Evolutionary conservation across 2,329 filamentous ascomycete species (phyloP).

Genomic region (Diplodia intermedia): DNA sequence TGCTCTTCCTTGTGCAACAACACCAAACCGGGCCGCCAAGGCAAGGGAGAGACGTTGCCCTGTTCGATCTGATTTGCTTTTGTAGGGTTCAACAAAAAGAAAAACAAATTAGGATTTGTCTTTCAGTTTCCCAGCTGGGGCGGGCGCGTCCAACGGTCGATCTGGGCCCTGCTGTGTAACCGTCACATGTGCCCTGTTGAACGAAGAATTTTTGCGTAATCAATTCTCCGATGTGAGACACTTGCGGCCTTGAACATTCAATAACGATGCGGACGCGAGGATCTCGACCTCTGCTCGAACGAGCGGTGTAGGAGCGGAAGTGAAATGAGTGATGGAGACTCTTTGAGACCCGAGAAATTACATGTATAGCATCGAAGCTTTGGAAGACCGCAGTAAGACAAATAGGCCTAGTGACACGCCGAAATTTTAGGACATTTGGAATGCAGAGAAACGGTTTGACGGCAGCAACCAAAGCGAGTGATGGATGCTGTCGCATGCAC

Average conservation of each 20-base stretch:
- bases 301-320: neutral
- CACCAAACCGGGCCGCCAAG: constrained; percentile 14
- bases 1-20: constrained; percentile 14
- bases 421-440: constrained; percentile 12
- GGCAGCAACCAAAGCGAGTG: constrained; percentile 10
- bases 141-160: neutral
- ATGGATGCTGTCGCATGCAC: constrained; percentile 28
- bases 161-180: constrained; percentile 24
- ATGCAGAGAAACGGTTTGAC: constrained; percentile 6
- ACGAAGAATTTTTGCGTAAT: constrained; percentile 26
- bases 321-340: neutral
- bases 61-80: constrained; percentile 11
- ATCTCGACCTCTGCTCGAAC: neutral
- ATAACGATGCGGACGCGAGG: neutral
- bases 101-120: constrained; percentile 19
- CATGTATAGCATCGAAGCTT: neutral
- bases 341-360: constrained; percentile 10
- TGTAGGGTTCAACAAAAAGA: constrained; percentile 30
- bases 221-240: constrained; percentile 29
- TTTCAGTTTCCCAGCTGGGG: neutral
- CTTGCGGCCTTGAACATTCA: neutral
- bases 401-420: constrained; percentile 12
- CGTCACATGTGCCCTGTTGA: constrained; percentile 24
- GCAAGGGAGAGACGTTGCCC: constrained; percentile 1
- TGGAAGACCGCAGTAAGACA: constrained; percentile 1